These are phyloP conservation scores for Leucocoprinus leucothites DNA, from an alignment of 768 basidiomycete species.

Conservation along the genomic window DNA sequence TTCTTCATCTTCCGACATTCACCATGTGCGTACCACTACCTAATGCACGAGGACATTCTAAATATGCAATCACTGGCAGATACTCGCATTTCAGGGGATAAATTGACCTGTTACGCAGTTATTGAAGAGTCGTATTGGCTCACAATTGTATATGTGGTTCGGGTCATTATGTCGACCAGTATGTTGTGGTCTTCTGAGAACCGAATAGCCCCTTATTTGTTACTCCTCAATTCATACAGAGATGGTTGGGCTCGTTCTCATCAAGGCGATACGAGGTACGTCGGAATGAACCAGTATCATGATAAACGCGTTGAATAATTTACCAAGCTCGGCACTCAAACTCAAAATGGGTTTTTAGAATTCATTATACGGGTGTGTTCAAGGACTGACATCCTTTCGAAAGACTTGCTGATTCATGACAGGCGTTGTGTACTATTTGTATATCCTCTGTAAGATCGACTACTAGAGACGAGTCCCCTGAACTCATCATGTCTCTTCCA, in stretches of 20 bases:
- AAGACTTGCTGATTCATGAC: neutral
- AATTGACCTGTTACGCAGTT: no score
- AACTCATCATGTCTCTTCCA: neutral
- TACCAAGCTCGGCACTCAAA: conserved; percentile 2
- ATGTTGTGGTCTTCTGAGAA: no score
- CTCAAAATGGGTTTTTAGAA: conserved; percentile 2
- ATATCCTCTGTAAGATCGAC: neutral
- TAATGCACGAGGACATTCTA: no score
- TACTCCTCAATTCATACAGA: no score
- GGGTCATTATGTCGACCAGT: no score
- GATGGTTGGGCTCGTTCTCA: neutral
- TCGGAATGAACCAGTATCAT: neutral
- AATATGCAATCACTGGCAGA: no score
- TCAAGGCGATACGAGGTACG: conserved; percentile 4
- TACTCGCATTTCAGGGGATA: no score
- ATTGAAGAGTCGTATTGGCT: no score
- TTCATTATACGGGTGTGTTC: conserved; percentile 6
- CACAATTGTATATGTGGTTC: no score
- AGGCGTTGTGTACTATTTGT: conserved; percentile 3
- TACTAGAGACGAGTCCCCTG: neutral
- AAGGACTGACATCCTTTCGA: neutral
- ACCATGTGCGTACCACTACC: no score
- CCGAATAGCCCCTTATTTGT: no score
- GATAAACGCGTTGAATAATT: neutral
- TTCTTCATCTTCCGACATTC: neutral